Evolutionary conservation across 257 asterid genomes (phyloP).

Genomic region (Avicennia marina): DNA sequence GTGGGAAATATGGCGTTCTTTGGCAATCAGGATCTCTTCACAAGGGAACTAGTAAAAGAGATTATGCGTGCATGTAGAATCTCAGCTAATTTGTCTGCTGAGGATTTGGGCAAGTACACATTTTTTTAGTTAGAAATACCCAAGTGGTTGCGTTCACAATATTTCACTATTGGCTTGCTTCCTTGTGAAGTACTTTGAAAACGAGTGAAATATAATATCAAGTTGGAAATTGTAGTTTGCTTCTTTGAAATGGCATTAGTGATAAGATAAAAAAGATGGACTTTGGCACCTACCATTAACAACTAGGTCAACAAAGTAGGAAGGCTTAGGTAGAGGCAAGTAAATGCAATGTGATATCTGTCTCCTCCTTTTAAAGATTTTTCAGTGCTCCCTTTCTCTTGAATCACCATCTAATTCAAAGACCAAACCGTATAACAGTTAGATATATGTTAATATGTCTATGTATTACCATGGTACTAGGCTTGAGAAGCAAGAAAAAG

Average conservation of each 20-base stretch:
- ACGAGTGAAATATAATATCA: neutral
- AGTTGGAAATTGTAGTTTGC: constrained; percentile 13
- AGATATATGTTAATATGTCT: neutral
- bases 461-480: neutral
- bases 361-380: neutral
- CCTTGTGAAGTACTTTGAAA: neutral
- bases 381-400: too few species aligned
- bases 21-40: too few species aligned
- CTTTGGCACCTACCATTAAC: constrained; percentile 38
- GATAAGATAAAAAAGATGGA: constrained; percentile 26
- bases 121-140: neutral
- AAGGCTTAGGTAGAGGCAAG: constrained; percentile 27
- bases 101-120: neutral
- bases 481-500: neutral
- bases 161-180: neutral
- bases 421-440: neutral
- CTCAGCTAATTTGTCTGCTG: neutral
- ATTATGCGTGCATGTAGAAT: neutral
- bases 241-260: constrained; percentile 31
- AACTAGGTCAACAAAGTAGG: constrained; percentile 33
- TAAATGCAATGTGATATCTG: constrained; percentile 27
- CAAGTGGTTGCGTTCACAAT: neutral
- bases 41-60: neutral
- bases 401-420: neutral
- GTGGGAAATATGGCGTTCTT: too few species aligned